phyloP scores from a whole-genome alignment of 179 eudicot genomes.

The Spinacia oleracea region DNA sequence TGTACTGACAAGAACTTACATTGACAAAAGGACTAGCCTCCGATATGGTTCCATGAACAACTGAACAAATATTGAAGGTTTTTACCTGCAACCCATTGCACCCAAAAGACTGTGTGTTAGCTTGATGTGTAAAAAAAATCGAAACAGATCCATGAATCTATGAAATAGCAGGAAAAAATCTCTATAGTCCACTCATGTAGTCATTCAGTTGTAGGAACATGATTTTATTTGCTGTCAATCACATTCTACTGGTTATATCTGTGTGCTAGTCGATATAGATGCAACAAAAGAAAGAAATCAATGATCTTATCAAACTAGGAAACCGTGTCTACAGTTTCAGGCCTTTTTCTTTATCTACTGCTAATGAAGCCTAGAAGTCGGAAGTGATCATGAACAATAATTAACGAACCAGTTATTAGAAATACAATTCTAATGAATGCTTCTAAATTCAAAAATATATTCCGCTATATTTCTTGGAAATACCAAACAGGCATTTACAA shows the following conservation, averaged over 20 bases:
- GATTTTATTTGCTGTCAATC: background rate
- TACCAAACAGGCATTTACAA: background rate
- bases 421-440: no score
- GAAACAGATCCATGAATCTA: background rate
- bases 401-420: background rate
- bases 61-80: conserved; percentile 88
- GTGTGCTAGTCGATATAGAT: background rate
- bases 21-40: conserved; percentile 56
- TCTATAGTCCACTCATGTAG: background rate
- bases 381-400: background rate
- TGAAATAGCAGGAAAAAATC: background rate
- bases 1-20: conserved; percentile 44
- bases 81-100: conserved; percentile 47
- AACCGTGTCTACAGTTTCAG: background rate
- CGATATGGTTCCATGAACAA: conserved; percentile 82
- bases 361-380: background rate
- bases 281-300: background rate
- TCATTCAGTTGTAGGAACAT: background rate
- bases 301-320: conserved; percentile 2
- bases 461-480: background rate
- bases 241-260: background rate
- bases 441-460: background rate
- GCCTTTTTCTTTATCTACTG: background rate
- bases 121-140: background rate
- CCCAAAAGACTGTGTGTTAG: conserved; percentile 17